Evolutionary conservation across 2,329 filamentous ascomycete genomes (phyloP).

Genomic region (Sphaceloma murrayae): DNA sequence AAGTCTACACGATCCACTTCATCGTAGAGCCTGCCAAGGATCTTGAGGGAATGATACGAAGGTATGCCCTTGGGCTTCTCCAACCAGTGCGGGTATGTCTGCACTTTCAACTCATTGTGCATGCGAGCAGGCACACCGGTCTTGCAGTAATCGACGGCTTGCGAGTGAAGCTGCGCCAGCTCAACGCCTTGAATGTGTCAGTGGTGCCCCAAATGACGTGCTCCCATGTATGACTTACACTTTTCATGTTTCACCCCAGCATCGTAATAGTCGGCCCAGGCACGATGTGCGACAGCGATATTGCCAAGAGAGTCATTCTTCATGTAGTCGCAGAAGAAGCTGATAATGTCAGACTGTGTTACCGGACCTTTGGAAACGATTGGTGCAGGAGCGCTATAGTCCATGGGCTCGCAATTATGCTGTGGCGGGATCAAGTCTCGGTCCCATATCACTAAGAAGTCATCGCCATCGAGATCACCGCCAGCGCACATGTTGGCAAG

Average conservation of each 20-base stretch:
- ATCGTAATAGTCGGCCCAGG: constrained; percentile 53
- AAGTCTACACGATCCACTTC: constrained; percentile 61
- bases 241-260: constrained; percentile 56
- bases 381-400: constrained; percentile 54
- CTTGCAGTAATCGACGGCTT: constrained; percentile 90
- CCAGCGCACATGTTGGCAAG: constrained; percentile 92
- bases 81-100: constrained; percentile 77
- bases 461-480: constrained; percentile 90
- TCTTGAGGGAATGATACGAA: constrained; percentile 58
- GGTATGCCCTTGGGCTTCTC: constrained; percentile 48
- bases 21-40: constrained; percentile 78
- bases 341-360: constrained; percentile 60
- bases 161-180: constrained; percentile 73
- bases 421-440: constrained; percentile 55
- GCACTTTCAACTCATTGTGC: constrained; percentile 49
- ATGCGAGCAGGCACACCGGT: constrained; percentile 70
- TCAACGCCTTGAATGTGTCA: constrained; percentile 35
- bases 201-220: not conserved
- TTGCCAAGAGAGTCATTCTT: constrained; percentile 73
- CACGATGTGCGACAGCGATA: constrained; percentile 77
- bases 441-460: constrained; percentile 94
- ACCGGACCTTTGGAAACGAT: constrained; percentile 52
- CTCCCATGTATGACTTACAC: constrained; percentile 37
- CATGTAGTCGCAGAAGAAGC: constrained; percentile 88
- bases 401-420: constrained; percentile 71